Conservation (phyloP, 2,329 filamentous ascomycete species). For the Ophiostoma ulmi region DNA sequence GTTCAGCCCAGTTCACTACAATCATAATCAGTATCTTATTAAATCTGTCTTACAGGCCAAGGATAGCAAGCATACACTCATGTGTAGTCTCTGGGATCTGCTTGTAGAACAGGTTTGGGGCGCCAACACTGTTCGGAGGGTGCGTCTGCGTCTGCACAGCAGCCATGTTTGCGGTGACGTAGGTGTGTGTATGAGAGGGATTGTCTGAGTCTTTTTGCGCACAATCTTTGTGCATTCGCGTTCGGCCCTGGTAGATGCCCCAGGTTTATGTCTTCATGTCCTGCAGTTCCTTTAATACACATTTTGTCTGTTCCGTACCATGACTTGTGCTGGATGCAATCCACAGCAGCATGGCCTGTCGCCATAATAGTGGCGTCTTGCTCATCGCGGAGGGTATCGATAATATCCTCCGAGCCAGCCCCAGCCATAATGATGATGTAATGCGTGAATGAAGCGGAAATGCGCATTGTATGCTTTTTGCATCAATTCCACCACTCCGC, state of each 20-base stretch:
- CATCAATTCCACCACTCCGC: slow-evolving; percentile 21
- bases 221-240: neutral
- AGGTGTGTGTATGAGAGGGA: neutral
- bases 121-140: neutral
- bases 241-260: neutral
- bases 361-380: slow-evolving; percentile 25
- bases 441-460: slow-evolving; percentile 8
- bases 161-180: slow-evolving; percentile 11
- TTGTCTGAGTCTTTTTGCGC: neutral
- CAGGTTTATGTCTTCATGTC: neutral
- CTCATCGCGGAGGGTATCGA: slow-evolving; percentile 26
- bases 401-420: slow-evolving; percentile 20
- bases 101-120: slow-evolving; percentile 31
- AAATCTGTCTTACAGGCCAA: slow-evolving; percentile 26
- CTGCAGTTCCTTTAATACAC: neutral
- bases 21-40: neutral
- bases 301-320: slow-evolving; percentile 6
- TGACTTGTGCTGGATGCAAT: slow-evolving; percentile 1
- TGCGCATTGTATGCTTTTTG: slow-evolving; percentile 24
- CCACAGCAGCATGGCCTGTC: neutral
- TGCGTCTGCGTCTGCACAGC: slow-evolving; percentile 17
- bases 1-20: slow-evolving; percentile 25
- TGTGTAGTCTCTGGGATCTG: slow-evolving; percentile 36
- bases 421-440: neutral
- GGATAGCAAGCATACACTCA: slow-evolving; percentile 28